Conservation (phyloP, 345 rosid genomes). For the Eucalyptus erythrocorys region DNA sequence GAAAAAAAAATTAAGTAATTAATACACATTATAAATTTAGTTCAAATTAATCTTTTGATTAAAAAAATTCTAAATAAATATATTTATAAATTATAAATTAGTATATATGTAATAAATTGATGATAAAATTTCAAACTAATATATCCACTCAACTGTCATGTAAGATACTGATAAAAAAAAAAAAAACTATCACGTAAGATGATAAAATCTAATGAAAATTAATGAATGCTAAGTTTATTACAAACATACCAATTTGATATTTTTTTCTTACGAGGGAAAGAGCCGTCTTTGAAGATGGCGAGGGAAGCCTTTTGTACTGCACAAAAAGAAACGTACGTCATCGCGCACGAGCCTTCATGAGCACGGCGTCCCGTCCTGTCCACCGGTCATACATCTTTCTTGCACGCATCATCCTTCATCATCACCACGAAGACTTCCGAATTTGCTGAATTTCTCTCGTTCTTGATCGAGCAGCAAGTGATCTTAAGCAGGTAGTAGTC, state of each 20-base stretch:
- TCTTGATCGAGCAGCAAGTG: neutral
- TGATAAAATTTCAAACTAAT: fast-evolving
- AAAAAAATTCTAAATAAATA: neutral
- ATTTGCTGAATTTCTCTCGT: neutral
- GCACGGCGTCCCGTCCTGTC: neutral
- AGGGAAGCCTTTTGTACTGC: neutral
- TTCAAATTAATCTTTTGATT: fast-evolving
- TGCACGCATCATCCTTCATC: neutral
- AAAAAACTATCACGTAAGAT: fast-evolving
- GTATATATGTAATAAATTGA: fast-evolving
- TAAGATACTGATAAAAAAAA: no score
- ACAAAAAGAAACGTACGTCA: neutral
- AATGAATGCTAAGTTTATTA: fast-evolving
- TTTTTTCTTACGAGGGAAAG: no score
- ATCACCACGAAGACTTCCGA: neutral
- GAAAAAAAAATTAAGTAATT: neutral
- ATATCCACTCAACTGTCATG: fast-evolving
- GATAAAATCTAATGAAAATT: neutral
- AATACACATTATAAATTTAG: neutral
- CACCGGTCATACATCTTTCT: neutral
- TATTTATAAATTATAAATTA: neutral
- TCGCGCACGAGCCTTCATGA: neutral
- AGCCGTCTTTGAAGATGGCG: neutral
- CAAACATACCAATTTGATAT: fast-evolving
- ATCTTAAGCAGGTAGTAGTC: neutral